Evolutionary conservation across 805 yeast genomes (phyloP), one percentile per base, ranked within the genome.

Genomic region (Brettanomyces anomalus): DNA sequence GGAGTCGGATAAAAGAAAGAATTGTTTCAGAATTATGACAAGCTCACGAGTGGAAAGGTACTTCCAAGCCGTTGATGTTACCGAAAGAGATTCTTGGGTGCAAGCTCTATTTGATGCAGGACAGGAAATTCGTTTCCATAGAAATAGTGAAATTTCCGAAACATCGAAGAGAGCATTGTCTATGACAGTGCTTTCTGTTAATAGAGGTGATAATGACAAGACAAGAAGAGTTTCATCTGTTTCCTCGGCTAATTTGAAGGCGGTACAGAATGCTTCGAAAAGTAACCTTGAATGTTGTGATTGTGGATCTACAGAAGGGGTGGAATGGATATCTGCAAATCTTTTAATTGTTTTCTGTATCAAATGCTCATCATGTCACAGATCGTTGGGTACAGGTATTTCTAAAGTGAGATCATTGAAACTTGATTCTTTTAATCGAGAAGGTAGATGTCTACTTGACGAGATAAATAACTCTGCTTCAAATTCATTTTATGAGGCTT

Each of bases 301-400:
- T 54, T 89, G 97, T 65, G 81, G 81, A 0, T 56, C 77, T 2
- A 53, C 61, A 0, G 76, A 71, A 14, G 64, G 74, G 13, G 94
- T 85, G 14, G 96, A 88, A 50, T 89, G 96, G 96, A 73, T 90
- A 3, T 85, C 96, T 0, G 68, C 86, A 45, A 88, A 84, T 53
- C 61, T 81, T 35, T 61, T 87, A 43, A 77, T 79, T 24, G 76
- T 81, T 3, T 67, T 90, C 20, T 89, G 97, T 60, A 80, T 86
- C 37, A 78, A 80, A 40, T 89, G 97, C 54, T 79, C 96, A 0
- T 88, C 95, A 0, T 79, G 81, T n/a, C 97, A 89, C 60, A 68
- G 96, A 43, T 79, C 86, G 17, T 61, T 90, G 56, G 96, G 97
- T 0, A 71, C 95, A 0, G 88, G 83, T 49, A 71, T 87, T 4